Base-by-base conservation (phyloP, 225 moss, liverwort and hornwort species). In the Marchantia polymorpha region DNA sequence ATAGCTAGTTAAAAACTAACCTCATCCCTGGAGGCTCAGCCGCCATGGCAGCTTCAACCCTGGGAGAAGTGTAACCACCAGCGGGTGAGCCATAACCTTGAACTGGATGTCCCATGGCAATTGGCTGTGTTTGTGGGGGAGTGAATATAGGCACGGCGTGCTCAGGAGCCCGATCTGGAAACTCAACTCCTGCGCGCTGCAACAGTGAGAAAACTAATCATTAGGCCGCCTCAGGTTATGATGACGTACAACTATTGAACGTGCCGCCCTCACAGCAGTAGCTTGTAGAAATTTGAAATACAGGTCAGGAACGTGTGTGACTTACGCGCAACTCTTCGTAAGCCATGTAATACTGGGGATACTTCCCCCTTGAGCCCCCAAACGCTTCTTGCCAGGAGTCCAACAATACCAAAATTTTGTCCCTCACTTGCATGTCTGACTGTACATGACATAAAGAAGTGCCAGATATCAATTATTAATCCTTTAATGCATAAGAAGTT, bases 361-460 rank as follows among this genome's bases (percentile, higher is more conserved):
- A 94, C 81, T 85, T 83, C 55, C 92, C 92, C 73, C 85, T 83
- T 67, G 94, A 65, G 61, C 94, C 92, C 55, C 91, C 91, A 76
- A 94, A 92, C 39, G 92, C 92, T 82, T 94, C 94, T 88, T 94
- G 94, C 94, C 94, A 94, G 26, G 92, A 90, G 80, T 94, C 92
- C 74, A 94, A 67, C 52, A 94, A 81, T 25, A 89, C 88, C 77
- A 94, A 85, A 75, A 89, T 92, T 80, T 94, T 94, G 69, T 94
- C 92, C 80, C 94, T 89, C 79, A 94, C 94, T 65, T 89, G 87
- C 92, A 91, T 92, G 23, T 94, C 92, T 71, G 94, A 86, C 92
- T 94, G 94, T 63, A 83, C 26, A 82, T 17, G 64, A 85, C 19
- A 80, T 55, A 39, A 13, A 20, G n/a, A n/a, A n/a, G n/a, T n/a